A percentile compares a stretch with the other conserved stretches of the same genome.
phyloP scores from a whole-genome alignment of 495 filamentous ascomycete species.

The Mytilinidion resinicola region DNA sequence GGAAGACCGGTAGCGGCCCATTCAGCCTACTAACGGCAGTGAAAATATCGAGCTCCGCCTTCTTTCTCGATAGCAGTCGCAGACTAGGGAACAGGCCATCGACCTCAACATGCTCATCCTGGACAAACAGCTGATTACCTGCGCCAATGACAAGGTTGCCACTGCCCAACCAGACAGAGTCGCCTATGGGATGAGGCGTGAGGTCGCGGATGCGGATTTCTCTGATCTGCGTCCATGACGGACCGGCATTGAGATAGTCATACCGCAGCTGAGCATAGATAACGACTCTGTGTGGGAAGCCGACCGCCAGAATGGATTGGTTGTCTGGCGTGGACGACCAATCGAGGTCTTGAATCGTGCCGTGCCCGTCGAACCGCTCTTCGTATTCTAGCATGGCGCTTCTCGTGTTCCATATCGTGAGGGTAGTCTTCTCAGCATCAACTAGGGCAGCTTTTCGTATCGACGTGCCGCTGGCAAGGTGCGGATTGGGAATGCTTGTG shows the following conservation, averaged over 20 bases:
- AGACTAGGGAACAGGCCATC: constrained; percentile 59
- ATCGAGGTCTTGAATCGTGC: constrained; percentile 79
- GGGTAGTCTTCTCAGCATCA: constrained; percentile 59
- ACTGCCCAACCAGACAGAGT: constrained; percentile 81
- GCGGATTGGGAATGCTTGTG: constrained; percentile 66
- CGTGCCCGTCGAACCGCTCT: constrained; percentile 62
- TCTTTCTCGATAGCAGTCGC: constrained; percentile 52
- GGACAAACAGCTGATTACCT: constrained; percentile 89
- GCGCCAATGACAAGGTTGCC: constrained; percentile 81
- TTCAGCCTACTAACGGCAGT: constrained; percentile 76
- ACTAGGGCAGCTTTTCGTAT: constrained; percentile 84
- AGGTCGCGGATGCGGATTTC: constrained; percentile 75
- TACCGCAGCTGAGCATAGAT: constrained; percentile 89
- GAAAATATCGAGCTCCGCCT: constrained; percentile 58
- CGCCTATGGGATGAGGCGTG: constrained; percentile 87
- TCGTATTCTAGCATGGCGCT: constrained; percentile 76
- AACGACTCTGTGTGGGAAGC: constrained; percentile 77
- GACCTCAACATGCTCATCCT: constrained; percentile 65
- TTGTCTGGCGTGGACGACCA: constrained; percentile 91
- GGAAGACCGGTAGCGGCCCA: constrained; percentile 83
- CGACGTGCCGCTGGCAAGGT: constrained; percentile 77
- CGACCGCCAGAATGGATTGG: constrained; percentile 87
- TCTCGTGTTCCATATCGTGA: constrained; percentile 89
- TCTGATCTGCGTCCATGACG: constrained; percentile 80
- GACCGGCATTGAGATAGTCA: constrained; percentile 84